Conservation (phyloP, 179 eudicot genomes). For the Corrigiola litoralis region DNA sequence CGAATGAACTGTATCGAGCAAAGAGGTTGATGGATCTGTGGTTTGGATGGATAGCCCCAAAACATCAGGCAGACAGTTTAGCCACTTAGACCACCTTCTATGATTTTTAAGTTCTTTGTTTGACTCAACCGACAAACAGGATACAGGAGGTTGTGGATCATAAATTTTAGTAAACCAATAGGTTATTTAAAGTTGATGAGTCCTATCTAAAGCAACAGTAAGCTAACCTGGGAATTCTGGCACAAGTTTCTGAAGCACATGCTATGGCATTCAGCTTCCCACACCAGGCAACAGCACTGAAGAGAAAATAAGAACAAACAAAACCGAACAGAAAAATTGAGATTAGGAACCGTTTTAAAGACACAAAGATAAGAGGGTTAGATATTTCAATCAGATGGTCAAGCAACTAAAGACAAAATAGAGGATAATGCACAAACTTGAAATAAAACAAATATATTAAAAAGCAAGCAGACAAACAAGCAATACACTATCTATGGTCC, state of each 20-base stretch:
- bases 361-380: neutral
- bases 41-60: no score
- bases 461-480: neutral
- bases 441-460: neutral
- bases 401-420: neutral
- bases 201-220: neutral
- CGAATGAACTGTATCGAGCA: no score
- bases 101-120: no score
- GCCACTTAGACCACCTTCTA: no score
- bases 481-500: neutral
- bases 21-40: no score
- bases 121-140: neutral
- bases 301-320: neutral
- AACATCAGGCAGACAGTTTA: no score
- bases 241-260: constrained; percentile 97
- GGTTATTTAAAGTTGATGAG: no score
- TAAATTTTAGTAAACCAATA: no score
- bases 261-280: constrained; percentile 95
- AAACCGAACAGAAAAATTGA: neutral
- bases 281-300: constrained; percentile 96
- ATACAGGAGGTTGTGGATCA: neutral
- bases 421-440: neutral
- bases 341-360: neutral
- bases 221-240: constrained; percentile 92
- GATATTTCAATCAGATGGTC: neutral